Evolutionary conservation across 192 early-diverging fungal species (phyloP), one percentile per base, ranked within the genome.

Genomic region (Phycomyces nitens): DNA sequence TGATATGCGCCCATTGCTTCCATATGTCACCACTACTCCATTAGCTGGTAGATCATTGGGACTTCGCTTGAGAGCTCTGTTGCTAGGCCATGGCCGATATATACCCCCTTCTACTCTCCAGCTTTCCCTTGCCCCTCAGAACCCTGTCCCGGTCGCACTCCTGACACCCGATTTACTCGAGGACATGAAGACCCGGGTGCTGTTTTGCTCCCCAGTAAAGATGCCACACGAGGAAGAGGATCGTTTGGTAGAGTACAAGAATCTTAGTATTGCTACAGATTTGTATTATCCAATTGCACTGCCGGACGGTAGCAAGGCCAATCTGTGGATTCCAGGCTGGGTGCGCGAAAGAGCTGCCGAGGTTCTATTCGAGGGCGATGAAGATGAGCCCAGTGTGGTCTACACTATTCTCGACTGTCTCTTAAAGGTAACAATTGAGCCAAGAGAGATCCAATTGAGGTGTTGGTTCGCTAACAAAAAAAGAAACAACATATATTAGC

Each of bases 341-440:
- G 79, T 97, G 5, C 82, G 92, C 1, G 92, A 91, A 60, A 83
- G 90, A 22, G 85, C 89, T 0, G 80, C 80, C 4, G 95, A 95
- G 58, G 82, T 91, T 0, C 67, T 94, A 43, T 89, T 94, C 71
- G 82, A 85, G 27, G 91, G 91, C 3, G 62, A 65, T 43, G 82
- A 82, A 53, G 85, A 92, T 65, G 79, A 81, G 14, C 53, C 68
- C 16, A 85, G 86, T 38, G 42, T 95, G 5, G 75, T 81, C 0
- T 77, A 78, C 8, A 68, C 77, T 15, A 59, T 90, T 1, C 53
- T 86, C n/a, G 80, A 87, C 53, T 72, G 77, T 23, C 44, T 94
- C 6, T 58, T 75, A 11, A 77, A 79, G 26, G 76, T 83, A 22
- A 23, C 53, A 18, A 29, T 24, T 43, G 8, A 41, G 12, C n/a